Percentiles rank a stretch among this genome's conserved stretches.
phyloP scores from a whole-genome alignment of 2,329 filamentous ascomycete species.

The Hortaea sp. region DNA sequence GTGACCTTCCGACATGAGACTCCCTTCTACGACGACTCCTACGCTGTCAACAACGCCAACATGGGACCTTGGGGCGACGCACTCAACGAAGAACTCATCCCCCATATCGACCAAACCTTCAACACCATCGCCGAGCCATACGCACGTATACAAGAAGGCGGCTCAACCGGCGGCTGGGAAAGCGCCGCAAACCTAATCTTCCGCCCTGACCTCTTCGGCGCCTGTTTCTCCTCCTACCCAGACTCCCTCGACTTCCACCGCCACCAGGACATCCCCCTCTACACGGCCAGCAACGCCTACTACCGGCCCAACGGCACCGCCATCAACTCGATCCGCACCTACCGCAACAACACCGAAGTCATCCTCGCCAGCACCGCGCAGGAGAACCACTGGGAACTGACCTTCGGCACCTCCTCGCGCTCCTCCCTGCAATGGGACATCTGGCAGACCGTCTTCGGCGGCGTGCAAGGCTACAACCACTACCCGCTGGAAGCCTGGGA shows the following conservation, averaged over 20 bases:
- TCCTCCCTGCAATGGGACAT: conserved; percentile 28
- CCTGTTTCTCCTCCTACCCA: conserved; percentile 29
- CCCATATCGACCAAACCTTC: conserved; percentile 25
- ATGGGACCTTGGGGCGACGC: conserved; percentile 31
- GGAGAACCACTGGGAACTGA: conserved; percentile 31
- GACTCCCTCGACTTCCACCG: conserved; percentile 29
- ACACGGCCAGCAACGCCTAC: conserved; percentile 23
- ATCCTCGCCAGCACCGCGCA: conserved; percentile 19
- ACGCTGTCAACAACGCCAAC: conserved; percentile 31
- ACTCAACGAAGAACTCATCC: conserved; percentile 31
- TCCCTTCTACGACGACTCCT: conserved; percentile 30
- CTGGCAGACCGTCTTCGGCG: conserved; percentile 29
- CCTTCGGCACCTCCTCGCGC: conserved; percentile 26
- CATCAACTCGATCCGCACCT: conserved; percentile 23
- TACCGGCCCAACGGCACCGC: conserved; percentile 14
- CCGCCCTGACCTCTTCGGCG: conserved; percentile 29
- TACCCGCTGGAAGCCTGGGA: conserved; percentile 31
- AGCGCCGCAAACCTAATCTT: conserved; percentile 28
- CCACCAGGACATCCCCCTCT: conserved; percentile 29
- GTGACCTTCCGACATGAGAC: conserved; percentile 30
- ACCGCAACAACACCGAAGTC: conserved; percentile 19
- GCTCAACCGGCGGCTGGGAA: conserved; percentile 30
- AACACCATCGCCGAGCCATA: conserved; percentile 28
- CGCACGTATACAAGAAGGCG: conserved; percentile 29
- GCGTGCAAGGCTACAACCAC: conserved; percentile 26